Base-by-base conservation (phyloP, 1,284 basidiomycete species). In the Abortiporus biennis region DNA sequence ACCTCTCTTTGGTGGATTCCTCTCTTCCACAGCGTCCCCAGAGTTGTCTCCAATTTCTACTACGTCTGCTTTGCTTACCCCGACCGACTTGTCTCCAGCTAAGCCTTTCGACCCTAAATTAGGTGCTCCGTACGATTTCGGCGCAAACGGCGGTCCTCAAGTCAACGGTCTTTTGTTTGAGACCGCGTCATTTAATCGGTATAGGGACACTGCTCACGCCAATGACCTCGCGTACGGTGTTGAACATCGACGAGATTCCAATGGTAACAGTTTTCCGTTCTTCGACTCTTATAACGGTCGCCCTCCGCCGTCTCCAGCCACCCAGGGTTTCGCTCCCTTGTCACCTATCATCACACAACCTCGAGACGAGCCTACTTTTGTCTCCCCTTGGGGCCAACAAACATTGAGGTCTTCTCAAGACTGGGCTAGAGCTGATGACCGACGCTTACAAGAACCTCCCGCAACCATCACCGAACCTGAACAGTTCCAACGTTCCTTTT, bases 1-100 rank as follows among this genome's bases (percentile, higher is more conserved):
- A 24, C 45, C 55, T 44, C 54, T 57, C 38, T 47, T 64, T 42
- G 57, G 71, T 50, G 69, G 65, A 37, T 54, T 73, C 44, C 57
- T 57, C n/a, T 63, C 67, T 41, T 62, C 71, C 5, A 48, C 54
- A 16, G 50, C 55, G 12, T 78, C 81, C 42, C 76, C 82, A 1
- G 76, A 83, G 52, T 68, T 82, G 47, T 85, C 81, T 23, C 82
- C 81, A 19, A 72, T 75, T 40, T 83, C 81, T 36, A 77, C 73
- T 1, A 69, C 78, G 11, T 81, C 81, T 36, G 71, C 75, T 16
- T 67, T 83, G 29, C 61, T 80, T 45, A 85, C 81, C 1, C 82
- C 82, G 1, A 76, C 78, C 27, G 82, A 85, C 51, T 65, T 78
- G 44, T 84, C 82, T 9, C 83, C 80, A 21, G 72, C 73, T 42